Evolutionary conservation across 345 rosid genomes (phyloP), one percentile per base, ranked within the genome.

Genomic region (Gossypium rotundifolium): DNA sequence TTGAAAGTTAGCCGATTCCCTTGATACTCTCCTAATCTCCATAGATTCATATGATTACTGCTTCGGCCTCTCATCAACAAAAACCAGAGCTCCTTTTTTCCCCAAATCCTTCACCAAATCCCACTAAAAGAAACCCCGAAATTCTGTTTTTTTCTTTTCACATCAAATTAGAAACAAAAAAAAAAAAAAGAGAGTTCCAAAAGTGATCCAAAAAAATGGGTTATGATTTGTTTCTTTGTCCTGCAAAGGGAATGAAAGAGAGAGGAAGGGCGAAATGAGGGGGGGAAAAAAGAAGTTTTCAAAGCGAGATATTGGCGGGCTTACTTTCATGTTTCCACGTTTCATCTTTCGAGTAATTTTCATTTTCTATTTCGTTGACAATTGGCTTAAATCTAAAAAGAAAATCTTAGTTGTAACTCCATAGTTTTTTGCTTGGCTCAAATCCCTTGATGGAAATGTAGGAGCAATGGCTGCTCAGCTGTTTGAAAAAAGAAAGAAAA

Each of bases 21-120:
- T 77, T 20, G 22, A 9, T 85, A 84, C 85, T 83, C 9, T 59
- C 38, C 87, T 57, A 58, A 58, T 90, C 98, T 87, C 88, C 98
- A 94, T 91, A 84, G 94, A 88, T 85, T 89, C 90, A 90, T 88
- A 76, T 67, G 88, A 75, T 87, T 79, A 76, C 81, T 75, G 52
- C 79, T 83, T 76, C 80, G 76, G 68, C 81, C 80, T 79, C 87
- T 82, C 87, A 85, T 85, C 71, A 77, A 51, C 6, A 51, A 81
- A 64, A 17, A 55, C 27, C 33, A 65, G 40, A 25, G 22, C 22
- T 14, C 22, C 54, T 61, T 68, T 57, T 62, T 59, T 3, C 55
- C 82, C 75, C 42, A 60, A 33, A 27, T n/a, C 2, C 38, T 59
- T 59, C 64, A 57, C 67, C 68, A 66, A 74, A 51, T 51, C 13